Evolutionary conservation across 495 filamentous ascomycete species (phyloP).

Genomic region (Hyaloscypha hepaticicola): DNA sequence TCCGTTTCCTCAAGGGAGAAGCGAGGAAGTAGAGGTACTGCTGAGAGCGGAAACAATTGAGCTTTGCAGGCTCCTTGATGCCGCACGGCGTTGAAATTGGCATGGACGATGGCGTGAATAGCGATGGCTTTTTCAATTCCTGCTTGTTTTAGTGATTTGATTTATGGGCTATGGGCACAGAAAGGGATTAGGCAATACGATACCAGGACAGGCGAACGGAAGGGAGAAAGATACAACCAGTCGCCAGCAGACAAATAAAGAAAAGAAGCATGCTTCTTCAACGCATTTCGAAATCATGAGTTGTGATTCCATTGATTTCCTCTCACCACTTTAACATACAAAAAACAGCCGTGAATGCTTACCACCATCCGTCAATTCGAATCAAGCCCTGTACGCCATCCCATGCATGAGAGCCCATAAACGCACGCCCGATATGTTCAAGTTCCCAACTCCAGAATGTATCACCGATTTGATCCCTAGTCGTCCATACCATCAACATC

Average conservation of each 20-base stretch:
- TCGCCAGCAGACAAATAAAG: background rate
- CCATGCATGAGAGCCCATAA: background rate
- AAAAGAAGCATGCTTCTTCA: background rate
- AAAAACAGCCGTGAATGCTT: background rate
- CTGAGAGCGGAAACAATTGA: background rate
- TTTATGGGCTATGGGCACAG: too few relatives aligned
- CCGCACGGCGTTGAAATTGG: too few relatives aligned
- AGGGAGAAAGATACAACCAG: too few relatives aligned
- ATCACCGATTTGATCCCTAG: constrained; percentile 10
- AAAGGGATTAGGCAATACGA: too few relatives aligned
- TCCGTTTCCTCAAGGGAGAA: background rate
- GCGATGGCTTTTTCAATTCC: background rate
- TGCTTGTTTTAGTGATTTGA: background rate
- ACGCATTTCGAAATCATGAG: background rate
- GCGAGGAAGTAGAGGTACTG: background rate
- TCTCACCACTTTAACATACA: background rate
- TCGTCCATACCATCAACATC: constrained; percentile 63
- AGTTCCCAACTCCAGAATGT: constrained; percentile 13
- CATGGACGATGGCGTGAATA: too few relatives aligned
- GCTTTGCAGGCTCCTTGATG: too few relatives aligned
- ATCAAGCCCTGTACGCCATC: background rate
- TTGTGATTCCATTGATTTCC: background rate
- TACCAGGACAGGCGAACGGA: background rate
- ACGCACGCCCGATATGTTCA: background rate
- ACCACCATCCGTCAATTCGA: background rate